Evolutionary conservation across 768 basidiomycete species (phyloP).

Genomic region (Russula lepida): DNA sequence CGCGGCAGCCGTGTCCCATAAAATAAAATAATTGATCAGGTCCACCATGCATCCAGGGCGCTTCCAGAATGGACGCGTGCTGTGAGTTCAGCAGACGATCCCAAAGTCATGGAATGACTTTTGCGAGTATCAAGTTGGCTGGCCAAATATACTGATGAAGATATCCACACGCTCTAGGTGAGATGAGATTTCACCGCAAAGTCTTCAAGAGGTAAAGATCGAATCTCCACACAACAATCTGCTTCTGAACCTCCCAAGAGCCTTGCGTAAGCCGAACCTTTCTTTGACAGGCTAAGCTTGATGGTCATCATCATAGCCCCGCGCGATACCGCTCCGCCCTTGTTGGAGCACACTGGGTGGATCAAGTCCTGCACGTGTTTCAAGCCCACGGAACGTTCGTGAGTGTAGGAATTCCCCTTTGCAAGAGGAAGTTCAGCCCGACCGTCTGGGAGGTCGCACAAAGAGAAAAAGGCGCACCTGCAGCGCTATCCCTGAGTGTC

Average conservation of each 20-base stretch:
- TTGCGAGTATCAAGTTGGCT: too few species aligned
- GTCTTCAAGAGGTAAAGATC: neutral
- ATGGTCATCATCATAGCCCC: conserved; percentile 64
- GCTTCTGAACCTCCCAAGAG: neutral
- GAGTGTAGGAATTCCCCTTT: conserved; percentile 63
- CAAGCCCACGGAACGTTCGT: conserved; percentile 76
- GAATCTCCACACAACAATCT: neutral
- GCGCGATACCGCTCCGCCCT: conserved; percentile 82
- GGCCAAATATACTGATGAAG: too few species aligned
- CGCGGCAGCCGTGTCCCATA: too few species aligned
- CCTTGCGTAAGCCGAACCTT: neutral
- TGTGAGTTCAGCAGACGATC: too few species aligned
- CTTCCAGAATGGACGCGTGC: too few species aligned
- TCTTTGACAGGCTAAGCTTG: neutral
- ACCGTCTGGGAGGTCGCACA: neutral
- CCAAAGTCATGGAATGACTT: too few species aligned
- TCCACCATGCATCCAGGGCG: too few species aligned
- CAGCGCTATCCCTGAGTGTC: conserved; percentile 55
- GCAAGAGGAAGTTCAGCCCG: neutral
- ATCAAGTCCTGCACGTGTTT: conserved; percentile 68
- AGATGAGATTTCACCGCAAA: neutral
- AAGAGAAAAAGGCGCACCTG: conserved; percentile 40
- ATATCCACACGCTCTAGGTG: neutral
- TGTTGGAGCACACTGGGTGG: conserved; percentile 77
- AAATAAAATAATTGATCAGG: too few species aligned